A percentile compares a stretch with the other conserved stretches of the same genome.
Conservation (phyloP, 257 asterid species). For the Galeopsis tetrahit region DNA sequence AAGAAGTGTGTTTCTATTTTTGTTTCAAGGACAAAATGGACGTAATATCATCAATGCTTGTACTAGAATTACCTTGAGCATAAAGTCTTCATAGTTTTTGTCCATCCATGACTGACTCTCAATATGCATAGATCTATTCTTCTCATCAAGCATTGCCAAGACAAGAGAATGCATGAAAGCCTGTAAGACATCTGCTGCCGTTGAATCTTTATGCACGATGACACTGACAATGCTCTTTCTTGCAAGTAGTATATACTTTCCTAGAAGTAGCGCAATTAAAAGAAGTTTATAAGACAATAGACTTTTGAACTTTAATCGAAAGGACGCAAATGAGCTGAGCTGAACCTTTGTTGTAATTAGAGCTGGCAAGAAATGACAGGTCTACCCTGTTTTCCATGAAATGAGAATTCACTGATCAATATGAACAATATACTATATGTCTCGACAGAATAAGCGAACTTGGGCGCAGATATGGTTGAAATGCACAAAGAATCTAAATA, state of each 20-base stretch:
- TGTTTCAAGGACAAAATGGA: constrained; percentile 6
- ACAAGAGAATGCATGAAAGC: constrained; percentile 84
- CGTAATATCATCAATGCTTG: constrained; percentile 16
- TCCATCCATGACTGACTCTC: constrained; percentile 87
- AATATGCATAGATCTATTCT: constrained; percentile 45
- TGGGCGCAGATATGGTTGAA: constrained; percentile 9
- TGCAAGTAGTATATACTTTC: constrained; percentile 63
- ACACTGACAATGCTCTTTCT: constrained; percentile 48
- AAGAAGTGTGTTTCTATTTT: background rate
- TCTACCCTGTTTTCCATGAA: constrained; percentile 56
- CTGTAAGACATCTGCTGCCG: constrained; percentile 68
- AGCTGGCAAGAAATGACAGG: constrained; percentile 60
- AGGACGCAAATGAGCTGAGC: constrained; percentile 7
- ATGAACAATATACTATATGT: background rate
- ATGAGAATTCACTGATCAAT: constrained; percentile 31
- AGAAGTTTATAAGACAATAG: constrained; percentile 27
- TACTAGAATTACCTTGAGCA: constrained; percentile 53
- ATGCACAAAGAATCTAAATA: background rate
- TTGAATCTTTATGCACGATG: constrained; percentile 77
- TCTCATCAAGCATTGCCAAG: constrained; percentile 53
- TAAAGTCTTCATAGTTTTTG: constrained; percentile 59
- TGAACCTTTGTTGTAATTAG: constrained; percentile 74
- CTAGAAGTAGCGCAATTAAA: constrained; percentile 42
- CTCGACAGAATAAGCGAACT: constrained; percentile 12
- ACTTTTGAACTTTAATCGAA: constrained; percentile 25